Evolutionary conservation across 164 flowering plant species (phyloP).

Genomic region (Magnolia changhungtana): DNA sequence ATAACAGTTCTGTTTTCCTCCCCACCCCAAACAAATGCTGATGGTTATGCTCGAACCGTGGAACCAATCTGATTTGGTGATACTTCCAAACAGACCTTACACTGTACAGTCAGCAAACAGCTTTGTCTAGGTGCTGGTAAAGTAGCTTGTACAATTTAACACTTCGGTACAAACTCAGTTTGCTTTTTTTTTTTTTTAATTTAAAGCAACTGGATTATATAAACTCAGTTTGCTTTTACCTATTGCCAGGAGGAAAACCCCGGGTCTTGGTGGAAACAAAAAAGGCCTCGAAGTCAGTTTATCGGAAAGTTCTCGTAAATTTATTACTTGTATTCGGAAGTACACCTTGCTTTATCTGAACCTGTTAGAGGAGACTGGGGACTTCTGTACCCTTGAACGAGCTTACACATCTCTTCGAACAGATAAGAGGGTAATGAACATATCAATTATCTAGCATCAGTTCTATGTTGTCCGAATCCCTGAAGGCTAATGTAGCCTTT

Average conservation of each 20-base stretch:
- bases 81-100: not conserved
- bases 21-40: not conserved
- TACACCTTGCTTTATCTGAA: conserved; percentile 75
- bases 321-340: conserved; percentile 93
- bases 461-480: not conserved
- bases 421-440: conserved; percentile 81
- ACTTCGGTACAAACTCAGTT: not conserved
- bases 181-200: not conserved
- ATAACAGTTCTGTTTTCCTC: not conserved
- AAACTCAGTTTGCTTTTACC: not conserved
- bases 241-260: conserved; percentile 72
- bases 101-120: not conserved
- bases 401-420: conserved; percentile 76
- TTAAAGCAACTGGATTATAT: too few relatives aligned
- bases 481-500: too few relatives aligned
- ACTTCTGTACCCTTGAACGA: conserved; percentile 76
- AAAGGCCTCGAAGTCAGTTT: conserved; percentile 79
- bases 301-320: conserved; percentile 92
- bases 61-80: not conserved
- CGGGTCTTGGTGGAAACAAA: conserved; percentile 64
- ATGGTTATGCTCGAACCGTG: not conserved
- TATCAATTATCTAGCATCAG: not conserved
- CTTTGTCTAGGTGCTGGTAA: not conserved
- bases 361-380: conserved; percentile 79
- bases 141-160: not conserved